Percentiles rank a stretch among this genome's conserved stretches.
phyloP scores from a whole-genome alignment of 1,284 basidiomycete genomes.

The Apiotrichum mycotoxinovorans region DNA sequence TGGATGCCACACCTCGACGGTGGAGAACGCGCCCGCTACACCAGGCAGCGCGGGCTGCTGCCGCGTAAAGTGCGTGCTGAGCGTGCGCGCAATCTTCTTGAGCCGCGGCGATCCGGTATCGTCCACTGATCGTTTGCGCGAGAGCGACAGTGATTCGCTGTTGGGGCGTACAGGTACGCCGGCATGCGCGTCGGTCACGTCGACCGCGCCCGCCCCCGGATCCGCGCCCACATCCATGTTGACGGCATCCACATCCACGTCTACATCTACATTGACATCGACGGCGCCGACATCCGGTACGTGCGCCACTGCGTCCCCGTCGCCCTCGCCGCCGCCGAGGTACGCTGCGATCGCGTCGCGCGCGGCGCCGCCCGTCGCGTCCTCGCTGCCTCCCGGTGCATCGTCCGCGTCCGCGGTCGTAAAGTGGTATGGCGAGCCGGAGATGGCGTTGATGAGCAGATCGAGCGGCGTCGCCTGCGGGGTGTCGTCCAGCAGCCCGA shows the following conservation, averaged over 20 bases:
- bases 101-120: constrained; percentile 9
- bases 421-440: constrained; percentile 18
- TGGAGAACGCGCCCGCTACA: constrained; percentile 15
- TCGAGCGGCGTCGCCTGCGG: constrained; percentile 32
- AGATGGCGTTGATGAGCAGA: constrained; percentile 45
- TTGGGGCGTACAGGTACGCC: no score
- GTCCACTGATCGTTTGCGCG: constrained; percentile 1
- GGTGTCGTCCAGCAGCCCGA: constrained; percentile 18
- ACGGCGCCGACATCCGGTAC: no score
- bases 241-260: neutral
- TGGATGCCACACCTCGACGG: constrained; percentile 43
- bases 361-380: neutral
- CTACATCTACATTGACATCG: neutral
- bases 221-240: no score
- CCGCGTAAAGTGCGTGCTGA: constrained; percentile 9
- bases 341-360: neutral
- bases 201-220: no score
- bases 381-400: neutral
- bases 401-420: neutral
- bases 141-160: neutral
- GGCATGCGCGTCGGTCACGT: no score
- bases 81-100: constrained; percentile 11
- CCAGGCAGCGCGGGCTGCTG: neutral
- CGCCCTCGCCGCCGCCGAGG: constrained; percentile 1
- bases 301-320: no score